These are phyloP conservation scores for Tricholoma sp. DNA, from an alignment of 768 basidiomycete species.

Conservation along the genomic window DNA sequence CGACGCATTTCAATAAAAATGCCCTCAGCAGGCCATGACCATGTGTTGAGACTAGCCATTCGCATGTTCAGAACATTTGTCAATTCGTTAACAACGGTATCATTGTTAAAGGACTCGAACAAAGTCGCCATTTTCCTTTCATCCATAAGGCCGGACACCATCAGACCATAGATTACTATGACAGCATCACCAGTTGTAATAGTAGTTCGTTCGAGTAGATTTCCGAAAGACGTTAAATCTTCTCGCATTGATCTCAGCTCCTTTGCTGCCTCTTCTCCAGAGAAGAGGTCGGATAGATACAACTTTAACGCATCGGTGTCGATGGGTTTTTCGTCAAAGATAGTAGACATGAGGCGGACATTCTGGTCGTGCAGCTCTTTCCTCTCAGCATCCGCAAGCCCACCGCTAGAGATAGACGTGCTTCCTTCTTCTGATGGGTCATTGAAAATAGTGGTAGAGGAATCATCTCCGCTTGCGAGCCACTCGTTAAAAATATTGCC, in stretches of 20 bases:
- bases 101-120: conserved; percentile 35
- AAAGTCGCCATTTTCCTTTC: conserved; percentile 36
- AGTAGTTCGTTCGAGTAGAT: conserved; percentile 17
- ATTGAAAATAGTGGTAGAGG: conserved; percentile 20
- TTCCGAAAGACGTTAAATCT: conserved; percentile 23
- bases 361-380: conserved; percentile 33
- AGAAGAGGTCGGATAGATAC: conserved; percentile 36
- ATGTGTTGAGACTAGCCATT: conserved; percentile 31
- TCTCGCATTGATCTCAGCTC: conserved; percentile 25
- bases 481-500: conserved; percentile 40
- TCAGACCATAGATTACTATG: conserved; percentile 28
- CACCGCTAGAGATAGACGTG: conserved; percentile 2
- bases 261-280: conserved; percentile 22
- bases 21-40: conserved; percentile 41
- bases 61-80: conserved; percentile 44
- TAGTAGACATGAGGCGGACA: conserved; percentile 28
- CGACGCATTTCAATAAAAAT: conserved; percentile 39
- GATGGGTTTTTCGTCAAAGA: conserved; percentile 32
- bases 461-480: conserved; percentile 40
- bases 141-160: conserved; percentile 32
- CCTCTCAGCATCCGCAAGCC: conserved; percentile 27
- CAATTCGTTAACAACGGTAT: conserved; percentile 33
- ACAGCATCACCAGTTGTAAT: conserved; percentile 23
- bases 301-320: conserved; percentile 25
- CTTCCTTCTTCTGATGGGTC: conserved; percentile 6